Conservation (phyloP, 768 basidiomycete genomes). For the Cystobasidiopsis lactophilus region DNA sequence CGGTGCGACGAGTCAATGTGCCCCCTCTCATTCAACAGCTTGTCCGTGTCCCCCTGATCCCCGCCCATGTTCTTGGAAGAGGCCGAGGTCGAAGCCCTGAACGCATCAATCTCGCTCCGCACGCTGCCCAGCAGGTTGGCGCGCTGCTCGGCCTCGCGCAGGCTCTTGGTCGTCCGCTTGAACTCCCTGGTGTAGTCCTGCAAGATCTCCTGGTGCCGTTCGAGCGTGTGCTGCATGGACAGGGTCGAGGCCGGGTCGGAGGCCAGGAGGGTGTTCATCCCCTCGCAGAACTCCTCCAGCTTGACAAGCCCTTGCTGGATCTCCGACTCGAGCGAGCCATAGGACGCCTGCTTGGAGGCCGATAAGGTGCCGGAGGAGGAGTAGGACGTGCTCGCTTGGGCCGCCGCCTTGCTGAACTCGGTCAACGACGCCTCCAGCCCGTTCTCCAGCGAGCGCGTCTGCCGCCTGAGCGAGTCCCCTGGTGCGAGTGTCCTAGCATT, state of each 20-base stretch:
- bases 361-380: slow-evolving; percentile 37
- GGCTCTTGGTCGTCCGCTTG: slow-evolving; percentile 60
- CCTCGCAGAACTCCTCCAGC: slow-evolving; percentile 45
- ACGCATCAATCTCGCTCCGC: slow-evolving; percentile 53
- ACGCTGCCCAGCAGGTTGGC: slow-evolving; percentile 74
- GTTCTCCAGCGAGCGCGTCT: slow-evolving; percentile 81
- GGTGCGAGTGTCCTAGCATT: no score
- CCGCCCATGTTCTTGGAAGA: background rate
- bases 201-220: slow-evolving; percentile 71
- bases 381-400: slow-evolving; percentile 25
- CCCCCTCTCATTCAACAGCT: slow-evolving; percentile 63
- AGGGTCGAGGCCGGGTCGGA: slow-evolving; percentile 39
- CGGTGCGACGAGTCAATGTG: slow-evolving; percentile 78
- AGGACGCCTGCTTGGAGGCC: slow-evolving; percentile 36
- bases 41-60: slow-evolving; percentile 35
- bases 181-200: slow-evolving; percentile 73
- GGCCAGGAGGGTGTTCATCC: slow-evolving; percentile 44
- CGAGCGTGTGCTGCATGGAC: slow-evolving; percentile 58
- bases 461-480: slow-evolving; percentile 58
- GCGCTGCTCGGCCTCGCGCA: slow-evolving; percentile 60
- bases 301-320: slow-evolving; percentile 67
- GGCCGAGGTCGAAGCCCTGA: slow-evolving; percentile 14
- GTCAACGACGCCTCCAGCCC: slow-evolving; percentile 78
- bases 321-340: slow-evolving; percentile 53
- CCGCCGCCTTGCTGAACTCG: slow-evolving; percentile 66